These are phyloP conservation scores for Pythium vanterpoolii DNA, from an alignment of 352 stramenopile species.

Conservation along the genomic window DNA sequence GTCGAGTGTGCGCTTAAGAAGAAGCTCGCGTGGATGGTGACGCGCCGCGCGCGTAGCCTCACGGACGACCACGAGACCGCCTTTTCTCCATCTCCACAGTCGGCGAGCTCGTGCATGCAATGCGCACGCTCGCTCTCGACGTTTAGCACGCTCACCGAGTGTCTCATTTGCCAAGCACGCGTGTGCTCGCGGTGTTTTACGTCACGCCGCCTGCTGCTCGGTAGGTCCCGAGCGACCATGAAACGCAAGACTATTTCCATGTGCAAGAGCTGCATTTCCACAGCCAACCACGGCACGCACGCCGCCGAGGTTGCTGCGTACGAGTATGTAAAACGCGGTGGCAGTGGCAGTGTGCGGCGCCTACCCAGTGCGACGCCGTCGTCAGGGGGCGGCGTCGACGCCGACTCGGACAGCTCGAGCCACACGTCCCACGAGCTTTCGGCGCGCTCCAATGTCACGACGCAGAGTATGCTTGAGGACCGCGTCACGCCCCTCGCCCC, in stretches of 20 bases:
- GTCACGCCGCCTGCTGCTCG: slow-evolving; percentile 2
- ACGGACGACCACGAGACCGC: too few relatives aligned
- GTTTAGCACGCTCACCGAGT: slow-evolving; percentile 6
- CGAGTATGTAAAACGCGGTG: slow-evolving; percentile 4
- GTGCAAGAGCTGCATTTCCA: slow-evolving; percentile 8
- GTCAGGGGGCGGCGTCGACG: not conserved
- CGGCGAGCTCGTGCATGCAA: not conserved
- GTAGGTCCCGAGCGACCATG: not conserved
- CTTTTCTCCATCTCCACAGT: not conserved
- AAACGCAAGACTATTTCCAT: not conserved
- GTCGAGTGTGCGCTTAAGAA: slow-evolving; percentile 9
- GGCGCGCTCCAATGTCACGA: not conserved
- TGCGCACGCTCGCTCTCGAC: slow-evolving; percentile 6
- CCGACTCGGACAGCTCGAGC: not conserved
- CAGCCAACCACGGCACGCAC: not conserved
- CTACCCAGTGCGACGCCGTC: not conserved
- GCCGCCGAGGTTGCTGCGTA: not conserved
- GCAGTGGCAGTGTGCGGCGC: not conserved
- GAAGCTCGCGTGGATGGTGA: slow-evolving; percentile 10
- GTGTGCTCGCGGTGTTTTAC: slow-evolving; percentile 6
- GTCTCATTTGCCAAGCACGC: not conserved
- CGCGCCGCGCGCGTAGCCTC: not conserved
- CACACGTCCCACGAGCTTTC: not conserved
- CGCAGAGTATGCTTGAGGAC: not conserved
- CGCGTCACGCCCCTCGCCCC: too few relatives aligned